These are phyloP conservation scores for Rhodamnia rubescens DNA, from an alignment of 345 rosid species.

Conservation along the genomic window DNA sequence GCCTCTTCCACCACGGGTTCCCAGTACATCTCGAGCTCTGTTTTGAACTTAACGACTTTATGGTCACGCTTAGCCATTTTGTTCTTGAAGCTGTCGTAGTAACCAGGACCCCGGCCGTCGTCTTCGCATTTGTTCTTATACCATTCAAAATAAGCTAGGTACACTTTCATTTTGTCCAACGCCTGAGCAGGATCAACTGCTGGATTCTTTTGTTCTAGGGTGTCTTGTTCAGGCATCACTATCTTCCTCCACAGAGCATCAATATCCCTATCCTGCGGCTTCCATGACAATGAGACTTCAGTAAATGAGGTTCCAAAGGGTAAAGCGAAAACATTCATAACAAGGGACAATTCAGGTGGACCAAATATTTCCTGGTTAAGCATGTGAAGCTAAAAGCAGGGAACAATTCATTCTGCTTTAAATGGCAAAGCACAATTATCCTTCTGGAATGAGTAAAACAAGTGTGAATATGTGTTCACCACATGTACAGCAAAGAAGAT, in stretches of 20 bases:
- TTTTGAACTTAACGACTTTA: neutral
- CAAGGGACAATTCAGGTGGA: neutral
- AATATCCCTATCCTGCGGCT: constrained; percentile 6
- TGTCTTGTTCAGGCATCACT: neutral
- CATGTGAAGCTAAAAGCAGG: neutral
- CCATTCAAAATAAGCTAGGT: constrained; percentile 42
- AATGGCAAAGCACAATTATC: neutral
- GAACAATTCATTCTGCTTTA: neutral
- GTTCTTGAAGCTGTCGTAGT: constrained; percentile 49
- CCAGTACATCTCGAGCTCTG: constrained; percentile 37
- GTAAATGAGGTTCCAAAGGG: neutral
- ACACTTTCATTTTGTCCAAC: constrained; percentile 22
- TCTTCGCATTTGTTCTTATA: constrained; percentile 35
- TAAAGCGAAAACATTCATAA: neutral
- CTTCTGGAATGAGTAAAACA: neutral
- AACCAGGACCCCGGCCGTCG: constrained; percentile 5
- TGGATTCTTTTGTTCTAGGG: constrained; percentile 1
- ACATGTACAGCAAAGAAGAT: neutral
- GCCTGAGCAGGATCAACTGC: constrained; percentile 9
- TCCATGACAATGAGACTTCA: neutral
- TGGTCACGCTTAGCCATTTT: neutral
- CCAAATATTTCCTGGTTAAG: neutral
- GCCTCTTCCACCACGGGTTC: constrained; percentile 29
- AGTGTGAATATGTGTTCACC: neutral
- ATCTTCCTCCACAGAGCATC: neutral